Conservation (phyloP, 2,329 filamentous ascomycete species). For the Fusarium compactum region DNA sequence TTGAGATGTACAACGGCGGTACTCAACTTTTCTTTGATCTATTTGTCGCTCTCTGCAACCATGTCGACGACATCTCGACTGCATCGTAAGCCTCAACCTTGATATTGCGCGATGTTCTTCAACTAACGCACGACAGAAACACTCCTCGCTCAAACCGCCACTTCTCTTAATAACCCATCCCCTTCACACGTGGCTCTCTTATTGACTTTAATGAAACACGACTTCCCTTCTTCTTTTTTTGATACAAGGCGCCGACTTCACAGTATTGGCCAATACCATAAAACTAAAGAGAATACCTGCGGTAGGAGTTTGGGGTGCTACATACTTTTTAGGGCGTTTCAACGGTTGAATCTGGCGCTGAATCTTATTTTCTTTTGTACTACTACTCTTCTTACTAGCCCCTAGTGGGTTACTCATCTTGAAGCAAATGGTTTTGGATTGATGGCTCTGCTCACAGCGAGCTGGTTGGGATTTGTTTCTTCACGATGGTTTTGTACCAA, state of each 20-base stretch:
- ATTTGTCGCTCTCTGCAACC: slow-evolving; percentile 92
- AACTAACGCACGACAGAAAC: slow-evolving; percentile 42
- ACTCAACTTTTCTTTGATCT: slow-evolving; percentile 90
- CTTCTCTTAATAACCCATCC: slow-evolving; percentile 45
- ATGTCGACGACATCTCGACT: slow-evolving; percentile 78
- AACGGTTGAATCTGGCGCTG: slow-evolving; percentile 21
- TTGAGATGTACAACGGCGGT: slow-evolving; percentile 90
- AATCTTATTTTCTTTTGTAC: slow-evolving; percentile 49
- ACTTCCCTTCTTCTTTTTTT: slow-evolving; percentile 10
- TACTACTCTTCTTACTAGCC: slow-evolving; percentile 48
- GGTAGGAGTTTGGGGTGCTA: slow-evolving; percentile 34
- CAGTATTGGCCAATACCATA: slow-evolving; percentile 29
- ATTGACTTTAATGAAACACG: slow-evolving; percentile 45
- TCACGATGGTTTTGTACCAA: slow-evolving; percentile 28
- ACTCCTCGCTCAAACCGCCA: slow-evolving; percentile 63
- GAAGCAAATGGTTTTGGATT: slow-evolving; percentile 28
- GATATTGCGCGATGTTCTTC: neutral
- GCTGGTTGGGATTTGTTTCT: slow-evolving; percentile 4
- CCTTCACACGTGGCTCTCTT: neutral
- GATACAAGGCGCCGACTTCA: slow-evolving; percentile 25
- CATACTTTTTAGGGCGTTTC: slow-evolving; percentile 28
- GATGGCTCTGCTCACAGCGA: slow-evolving; percentile 18
- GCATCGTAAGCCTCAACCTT: slow-evolving; percentile 60
- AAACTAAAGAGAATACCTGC: slow-evolving; percentile 38
- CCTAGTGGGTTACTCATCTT: slow-evolving; percentile 23